Conservation (phyloP, 768 basidiomycete genomes). For the Amanita thiersii region DNA sequence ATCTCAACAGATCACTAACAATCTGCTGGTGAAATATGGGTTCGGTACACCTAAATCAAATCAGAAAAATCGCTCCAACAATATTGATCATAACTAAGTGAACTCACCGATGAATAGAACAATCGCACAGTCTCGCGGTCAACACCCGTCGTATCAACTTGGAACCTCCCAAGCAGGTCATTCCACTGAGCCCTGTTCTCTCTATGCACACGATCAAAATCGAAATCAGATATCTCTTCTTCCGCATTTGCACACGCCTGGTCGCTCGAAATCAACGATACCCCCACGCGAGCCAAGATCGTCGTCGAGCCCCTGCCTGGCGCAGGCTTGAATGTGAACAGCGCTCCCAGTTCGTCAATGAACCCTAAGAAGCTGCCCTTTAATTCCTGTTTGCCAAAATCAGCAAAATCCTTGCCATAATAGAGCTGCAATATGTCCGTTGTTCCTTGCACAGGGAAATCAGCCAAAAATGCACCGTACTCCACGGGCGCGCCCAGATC, state of each 20-base stretch:
- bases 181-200: slow-evolving; percentile 45
- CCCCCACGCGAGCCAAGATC: slow-evolving; percentile 54
- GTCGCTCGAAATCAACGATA: slow-evolving; percentile 51
- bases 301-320: slow-evolving; percentile 26
- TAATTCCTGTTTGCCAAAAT: background rate
- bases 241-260: slow-evolving; percentile 58
- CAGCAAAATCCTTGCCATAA: slow-evolving; percentile 26
- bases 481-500: slow-evolving; percentile 38
- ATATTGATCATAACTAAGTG: background rate
- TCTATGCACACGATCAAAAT: slow-evolving; percentile 40
- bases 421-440: slow-evolving; percentile 41
- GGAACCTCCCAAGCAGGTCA: slow-evolving; percentile 45
- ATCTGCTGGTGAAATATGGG: slow-evolving; percentile 57
- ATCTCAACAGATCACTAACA: slow-evolving; percentile 37
- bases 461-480: slow-evolving; percentile 45
- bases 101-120: slow-evolving; percentile 51
- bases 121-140: slow-evolving; percentile 40
- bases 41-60: slow-evolving; percentile 39
- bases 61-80: background rate
- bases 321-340: slow-evolving; percentile 42
- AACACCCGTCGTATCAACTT: slow-evolving; percentile 42
- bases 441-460: slow-evolving; percentile 38
- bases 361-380: slow-evolving; percentile 24
- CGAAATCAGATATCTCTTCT: slow-evolving; percentile 49
- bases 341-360: slow-evolving; percentile 41